Evolutionary conservation across 371 early-diverging fungal species (phyloP).

Genomic region (Mucor lusitanicus): DNA sequence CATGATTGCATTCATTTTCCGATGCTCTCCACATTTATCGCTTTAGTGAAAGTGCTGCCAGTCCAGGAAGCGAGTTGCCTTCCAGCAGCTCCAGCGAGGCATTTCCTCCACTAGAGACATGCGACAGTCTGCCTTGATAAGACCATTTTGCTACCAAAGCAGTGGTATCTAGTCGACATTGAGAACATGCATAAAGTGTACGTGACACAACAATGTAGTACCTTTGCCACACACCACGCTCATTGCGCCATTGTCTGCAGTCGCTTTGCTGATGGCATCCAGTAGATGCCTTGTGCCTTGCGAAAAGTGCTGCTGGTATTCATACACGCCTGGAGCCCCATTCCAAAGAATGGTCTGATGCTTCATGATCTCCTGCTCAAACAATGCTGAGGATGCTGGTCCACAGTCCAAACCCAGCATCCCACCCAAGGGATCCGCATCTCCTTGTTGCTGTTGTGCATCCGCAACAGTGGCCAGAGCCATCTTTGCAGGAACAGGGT

Average conservation of each 20-base stretch:
- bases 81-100: slow-evolving; percentile 47
- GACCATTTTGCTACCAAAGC: slow-evolving; percentile 40
- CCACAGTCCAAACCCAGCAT: slow-evolving; percentile 94
- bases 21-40: background rate
- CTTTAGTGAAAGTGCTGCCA: background rate
- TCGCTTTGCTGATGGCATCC: background rate
- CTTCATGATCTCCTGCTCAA: slow-evolving; percentile 64
- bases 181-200: background rate
- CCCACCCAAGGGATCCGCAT: too few species aligned
- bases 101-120: slow-evolving; percentile 96
- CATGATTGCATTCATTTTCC: background rate
- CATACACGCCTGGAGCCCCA: slow-evolving; percentile 96
- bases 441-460: background rate
- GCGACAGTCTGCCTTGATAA: slow-evolving; percentile 81
- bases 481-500: slow-evolving; percentile 72
- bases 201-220: background rate
- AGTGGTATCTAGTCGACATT: slow-evolving; percentile 23
- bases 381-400: slow-evolving; percentile 70
- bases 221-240: background rate
- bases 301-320: slow-evolving; percentile 47
- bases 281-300: background rate
- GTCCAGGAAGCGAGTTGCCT: background rate
- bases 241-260: background rate
- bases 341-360: slow-evolving; percentile 97
- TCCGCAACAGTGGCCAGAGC: slow-evolving; percentile 87